Percentiles rank a stretch among this genome's conserved stretches.
These are phyloP conservation scores for Backusella luteola DNA, from an alignment of 192 early-diverging fungal species.

Conservation along the genomic window DNA sequence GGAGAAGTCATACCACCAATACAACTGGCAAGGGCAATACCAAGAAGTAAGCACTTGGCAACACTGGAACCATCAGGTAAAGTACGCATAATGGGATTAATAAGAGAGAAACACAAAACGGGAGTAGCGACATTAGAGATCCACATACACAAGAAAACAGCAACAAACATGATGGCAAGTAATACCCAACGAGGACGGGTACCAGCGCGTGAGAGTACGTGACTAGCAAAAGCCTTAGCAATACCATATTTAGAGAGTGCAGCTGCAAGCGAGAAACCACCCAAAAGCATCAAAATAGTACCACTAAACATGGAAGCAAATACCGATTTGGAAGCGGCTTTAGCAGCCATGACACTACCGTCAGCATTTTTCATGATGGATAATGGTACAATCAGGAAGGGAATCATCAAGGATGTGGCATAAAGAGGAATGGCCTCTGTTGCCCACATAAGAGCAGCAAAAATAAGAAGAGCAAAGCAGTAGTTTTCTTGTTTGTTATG, in stretches of 20 bases:
- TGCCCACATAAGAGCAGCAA: conserved; percentile 85
- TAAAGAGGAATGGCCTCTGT: conserved; percentile 78
- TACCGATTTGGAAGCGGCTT: conserved; percentile 59
- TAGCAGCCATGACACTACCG: conserved; percentile 44
- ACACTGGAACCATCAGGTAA: conserved; percentile 59
- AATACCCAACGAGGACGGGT: conserved; percentile 66
- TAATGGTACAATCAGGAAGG: conserved; percentile 62
- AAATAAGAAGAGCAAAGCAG: conserved; percentile 87
- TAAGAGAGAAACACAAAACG: conserved; percentile 73
- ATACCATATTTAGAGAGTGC: conserved; percentile 76
- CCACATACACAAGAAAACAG: conserved; percentile 76
- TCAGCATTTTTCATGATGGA: conserved; percentile 58
- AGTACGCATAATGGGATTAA: conserved; percentile 69
- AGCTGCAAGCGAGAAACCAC: conserved; percentile 75
- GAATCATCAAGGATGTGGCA: conserved; percentile 68
- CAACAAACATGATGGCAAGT: conserved; percentile 75
- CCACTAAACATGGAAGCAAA: conserved; percentile 76
- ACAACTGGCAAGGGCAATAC: conserved; percentile 74
- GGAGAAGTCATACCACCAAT: conserved; percentile 80
- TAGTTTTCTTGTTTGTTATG: conserved; percentile 69
- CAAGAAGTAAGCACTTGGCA: conserved; percentile 67
- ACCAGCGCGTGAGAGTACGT: conserved; percentile 68
- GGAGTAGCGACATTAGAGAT: conserved; percentile 81
- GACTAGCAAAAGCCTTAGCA: conserved; percentile 64
- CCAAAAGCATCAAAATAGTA: conserved; percentile 78